These are phyloP conservation scores for Plantago major DNA, from an alignment of 257 asterid genomes.

Conservation along the genomic window DNA sequence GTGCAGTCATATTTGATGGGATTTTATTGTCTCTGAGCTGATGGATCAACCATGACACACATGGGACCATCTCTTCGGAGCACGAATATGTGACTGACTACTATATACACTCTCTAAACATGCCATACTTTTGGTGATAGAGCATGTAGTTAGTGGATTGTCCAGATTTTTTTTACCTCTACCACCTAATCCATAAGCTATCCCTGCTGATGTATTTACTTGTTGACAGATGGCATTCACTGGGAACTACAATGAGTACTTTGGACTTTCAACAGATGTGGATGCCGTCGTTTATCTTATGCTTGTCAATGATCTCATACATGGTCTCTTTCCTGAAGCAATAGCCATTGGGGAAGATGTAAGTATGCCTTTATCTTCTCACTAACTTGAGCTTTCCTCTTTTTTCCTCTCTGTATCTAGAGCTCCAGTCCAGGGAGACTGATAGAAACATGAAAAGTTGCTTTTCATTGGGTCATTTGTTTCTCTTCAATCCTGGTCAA, in stretches of 20 bases:
- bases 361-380: conserved; percentile 27
- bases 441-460: no score
- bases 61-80: no score
- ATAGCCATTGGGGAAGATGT: conserved; percentile 95
- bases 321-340: conserved; percentile 87
- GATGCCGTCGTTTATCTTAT: conserved; percentile 96
- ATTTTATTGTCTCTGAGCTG: no score
- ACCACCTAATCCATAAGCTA: conserved; percentile 13
- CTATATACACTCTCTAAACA: neutral
- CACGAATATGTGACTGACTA: no score
- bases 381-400: neutral
- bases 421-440: no score
- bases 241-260: conserved; percentile 90
- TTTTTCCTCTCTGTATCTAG: no score
- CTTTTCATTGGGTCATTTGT: no score
- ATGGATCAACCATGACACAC: no score
- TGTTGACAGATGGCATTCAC: conserved; percentile 67
- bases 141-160: conserved; percentile 6
- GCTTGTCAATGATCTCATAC: conserved; percentile 92
- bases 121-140: conserved; percentile 9
- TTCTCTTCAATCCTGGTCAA: no score
- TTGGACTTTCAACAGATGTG: conserved; percentile 79
- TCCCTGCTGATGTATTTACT: conserved; percentile 25
- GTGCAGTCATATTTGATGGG: no score
- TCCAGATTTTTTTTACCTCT: conserved; percentile 12